phyloP scores from a whole-genome alignment of 371 early-diverging fungal species.

The Rhizopus arrhizus region DNA sequence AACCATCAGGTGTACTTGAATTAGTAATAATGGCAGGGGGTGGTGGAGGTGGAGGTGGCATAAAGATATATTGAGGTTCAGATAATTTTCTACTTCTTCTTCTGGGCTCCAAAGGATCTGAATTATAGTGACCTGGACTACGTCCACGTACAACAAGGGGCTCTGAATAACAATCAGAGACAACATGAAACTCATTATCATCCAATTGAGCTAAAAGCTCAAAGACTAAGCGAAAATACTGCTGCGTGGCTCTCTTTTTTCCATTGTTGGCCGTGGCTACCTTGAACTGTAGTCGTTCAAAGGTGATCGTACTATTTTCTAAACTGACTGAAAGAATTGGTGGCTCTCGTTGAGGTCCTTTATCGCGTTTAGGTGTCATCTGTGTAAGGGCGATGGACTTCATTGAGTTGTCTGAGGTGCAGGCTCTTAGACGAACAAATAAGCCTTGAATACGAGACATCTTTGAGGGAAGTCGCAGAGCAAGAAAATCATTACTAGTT shows the following conservation, averaged over 20 bases:
- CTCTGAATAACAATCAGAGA: constrained; percentile 70
- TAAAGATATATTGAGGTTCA: constrained; percentile 23
- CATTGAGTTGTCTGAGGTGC: constrained; percentile 34
- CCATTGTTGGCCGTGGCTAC: constrained; percentile 88
- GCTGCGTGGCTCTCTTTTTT: constrained; percentile 78
- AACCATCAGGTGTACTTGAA: too few species aligned
- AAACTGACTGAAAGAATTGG: constrained; percentile 44
- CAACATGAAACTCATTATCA: constrained; percentile 36
- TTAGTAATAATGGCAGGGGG: background rate
- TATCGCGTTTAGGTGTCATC: constrained; percentile 88
- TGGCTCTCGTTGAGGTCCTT: constrained; percentile 79
- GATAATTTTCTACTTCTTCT: constrained; percentile 16
- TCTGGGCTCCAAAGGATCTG: constrained; percentile 31
- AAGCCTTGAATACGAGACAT: constrained; percentile 32
- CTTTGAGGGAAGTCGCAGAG: constrained; percentile 15
- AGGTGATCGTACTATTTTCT: constrained; percentile 56
- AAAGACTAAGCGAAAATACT: constrained; percentile 72
- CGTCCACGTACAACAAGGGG: constrained; percentile 87
- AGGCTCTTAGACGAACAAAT: constrained; percentile 58
- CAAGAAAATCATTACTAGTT: constrained; percentile 26
- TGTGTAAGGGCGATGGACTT: constrained; percentile 75
- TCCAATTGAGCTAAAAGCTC: constrained; percentile 61
- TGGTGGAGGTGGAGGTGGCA: constrained; percentile 14
- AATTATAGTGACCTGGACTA: constrained; percentile 84
- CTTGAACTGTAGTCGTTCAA: constrained; percentile 89